Conservation (phyloP, 495 filamentous ascomycete genomes). For the Trichoderma gamsii region DNA sequence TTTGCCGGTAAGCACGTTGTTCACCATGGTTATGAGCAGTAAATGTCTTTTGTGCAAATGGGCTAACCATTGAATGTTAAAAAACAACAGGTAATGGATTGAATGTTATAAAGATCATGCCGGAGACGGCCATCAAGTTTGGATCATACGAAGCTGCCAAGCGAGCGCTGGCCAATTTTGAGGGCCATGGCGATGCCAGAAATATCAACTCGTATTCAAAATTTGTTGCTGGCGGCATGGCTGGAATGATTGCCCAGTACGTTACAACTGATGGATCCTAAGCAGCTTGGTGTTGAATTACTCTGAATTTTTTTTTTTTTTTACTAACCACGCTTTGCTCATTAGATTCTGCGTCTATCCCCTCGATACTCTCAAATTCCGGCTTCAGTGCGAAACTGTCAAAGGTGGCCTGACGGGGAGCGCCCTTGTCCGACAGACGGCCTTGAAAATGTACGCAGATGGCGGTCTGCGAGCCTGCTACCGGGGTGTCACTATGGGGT, state of each 20-base stretch:
- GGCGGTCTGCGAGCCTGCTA: conserved; percentile 75
- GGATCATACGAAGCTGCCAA: conserved; percentile 95
- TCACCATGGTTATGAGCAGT: background rate
- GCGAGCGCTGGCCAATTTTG: conserved; percentile 73
- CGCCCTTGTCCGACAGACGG: conserved; percentile 71
- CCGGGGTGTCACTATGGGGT: conserved; percentile 84
- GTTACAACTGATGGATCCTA: background rate
- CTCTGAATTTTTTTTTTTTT: too few relatives aligned
- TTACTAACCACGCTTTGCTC: conserved; percentile 21
- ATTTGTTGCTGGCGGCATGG: conserved; percentile 84
- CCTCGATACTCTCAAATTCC: conserved; percentile 93
- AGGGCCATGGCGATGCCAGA: conserved; percentile 80
- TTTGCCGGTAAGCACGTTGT: conserved; percentile 71
- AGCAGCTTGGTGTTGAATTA: background rate
- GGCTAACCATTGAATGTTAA: background rate
- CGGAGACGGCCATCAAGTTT: conserved; percentile 95
- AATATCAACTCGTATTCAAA: conserved; percentile 75
- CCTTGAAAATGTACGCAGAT: conserved; percentile 73
- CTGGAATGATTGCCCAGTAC: conserved; percentile 83
- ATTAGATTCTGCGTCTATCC: conserved; percentile 84
- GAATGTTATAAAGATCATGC: conserved; percentile 96
- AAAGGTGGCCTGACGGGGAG: conserved; percentile 79
- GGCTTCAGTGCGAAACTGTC: conserved; percentile 90
- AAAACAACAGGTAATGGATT: conserved; percentile 72
- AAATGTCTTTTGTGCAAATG: background rate